A percentile compares a stretch with the other conserved stretches of the same genome.
These are phyloP conservation scores for Podosphaera xanthii DNA, from an alignment of 2,329 filamentous ascomycete species.

Conservation along the genomic window DNA sequence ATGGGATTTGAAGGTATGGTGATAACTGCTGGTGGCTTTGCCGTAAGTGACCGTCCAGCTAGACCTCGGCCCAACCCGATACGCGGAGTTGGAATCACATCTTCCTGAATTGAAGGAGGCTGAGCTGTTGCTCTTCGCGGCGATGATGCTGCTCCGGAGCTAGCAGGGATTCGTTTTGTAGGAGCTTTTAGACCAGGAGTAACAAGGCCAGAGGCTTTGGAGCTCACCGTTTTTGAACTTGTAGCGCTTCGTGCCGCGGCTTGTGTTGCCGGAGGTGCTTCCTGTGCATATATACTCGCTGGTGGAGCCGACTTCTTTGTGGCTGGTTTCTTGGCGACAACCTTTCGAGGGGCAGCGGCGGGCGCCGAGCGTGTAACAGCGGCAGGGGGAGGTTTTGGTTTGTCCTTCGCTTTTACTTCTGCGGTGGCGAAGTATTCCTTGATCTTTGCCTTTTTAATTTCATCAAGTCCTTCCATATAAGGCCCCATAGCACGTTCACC, in stretches of 20 bases:
- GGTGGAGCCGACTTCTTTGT: constrained; percentile 25
- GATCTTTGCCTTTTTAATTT: constrained; percentile 86
- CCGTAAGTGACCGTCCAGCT: constrained; percentile 64
- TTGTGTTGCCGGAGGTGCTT: constrained; percentile 33
- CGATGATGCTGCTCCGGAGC: constrained; percentile 20
- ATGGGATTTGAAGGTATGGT: constrained; percentile 25
- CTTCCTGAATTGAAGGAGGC: constrained; percentile 23
- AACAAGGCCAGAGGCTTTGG: constrained; percentile 28
- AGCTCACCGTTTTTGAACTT: constrained; percentile 30
- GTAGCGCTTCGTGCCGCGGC: constrained; percentile 28
- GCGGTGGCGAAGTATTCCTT: constrained; percentile 74
- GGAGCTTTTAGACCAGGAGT: constrained; percentile 29
- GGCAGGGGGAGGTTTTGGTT: constrained; percentile 58
- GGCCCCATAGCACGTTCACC: constrained; percentile 89
- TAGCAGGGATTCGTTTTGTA: constrained; percentile 29
- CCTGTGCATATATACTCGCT: constrained; percentile 22
- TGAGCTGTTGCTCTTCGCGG: constrained; percentile 21
- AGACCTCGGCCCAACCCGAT: constrained; percentile 36
- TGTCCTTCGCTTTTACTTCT: constrained; percentile 73
- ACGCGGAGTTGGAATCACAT: constrained; percentile 17
- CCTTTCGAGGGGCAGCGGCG: constrained; percentile 23
- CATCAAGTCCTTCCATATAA: constrained; percentile 76
- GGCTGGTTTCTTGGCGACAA: constrained; percentile 18
- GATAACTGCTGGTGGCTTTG: constrained; percentile 34
- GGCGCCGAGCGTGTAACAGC: constrained; percentile 31